Conservation (phyloP, 2,329 filamentous ascomycete genomes). For the Alternaria conjuncta region DNA sequence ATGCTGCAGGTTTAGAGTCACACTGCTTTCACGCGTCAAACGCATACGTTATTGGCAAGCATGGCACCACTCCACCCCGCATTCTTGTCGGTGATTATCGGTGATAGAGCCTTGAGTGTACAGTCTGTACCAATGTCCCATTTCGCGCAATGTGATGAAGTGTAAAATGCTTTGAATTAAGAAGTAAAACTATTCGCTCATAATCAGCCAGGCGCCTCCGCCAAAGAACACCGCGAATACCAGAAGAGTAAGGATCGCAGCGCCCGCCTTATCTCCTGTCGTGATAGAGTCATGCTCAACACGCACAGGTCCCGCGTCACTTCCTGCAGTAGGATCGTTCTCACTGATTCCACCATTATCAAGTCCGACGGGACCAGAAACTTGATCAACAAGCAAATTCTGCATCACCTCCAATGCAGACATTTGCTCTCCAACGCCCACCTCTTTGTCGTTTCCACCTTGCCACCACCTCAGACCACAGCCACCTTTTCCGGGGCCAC, state of each 20-base stretch:
- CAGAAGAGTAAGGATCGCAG: conserved; percentile 67
- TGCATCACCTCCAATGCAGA: conserved; percentile 62
- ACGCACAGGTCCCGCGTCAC: conserved; percentile 32
- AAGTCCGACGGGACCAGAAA: conserved; percentile 52
- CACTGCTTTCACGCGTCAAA: neutral
- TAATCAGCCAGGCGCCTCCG: conserved; percentile 60
- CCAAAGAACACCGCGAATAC: conserved; percentile 61
- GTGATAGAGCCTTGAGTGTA: neutral
- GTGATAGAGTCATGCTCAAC: conserved; percentile 51
- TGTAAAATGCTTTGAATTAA: neutral
- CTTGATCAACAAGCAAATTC: conserved; percentile 49
- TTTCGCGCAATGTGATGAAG: neutral
- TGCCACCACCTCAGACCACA: conserved; percentile 55
- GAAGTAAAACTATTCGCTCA: conserved; percentile 12
- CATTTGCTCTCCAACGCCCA: conserved; percentile 66
- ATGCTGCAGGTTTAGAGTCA: neutral
- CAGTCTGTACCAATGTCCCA: neutral
- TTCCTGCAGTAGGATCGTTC: conserved; percentile 53
- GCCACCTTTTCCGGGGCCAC: conserved; percentile 57
- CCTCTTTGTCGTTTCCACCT: conserved; percentile 53
- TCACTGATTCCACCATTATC: conserved; percentile 59
- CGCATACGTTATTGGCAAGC: too few species aligned
- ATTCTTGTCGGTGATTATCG: neutral
- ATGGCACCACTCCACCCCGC: neutral
- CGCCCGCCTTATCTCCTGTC: conserved; percentile 69